Conservation (phyloP, 1,284 basidiomycete genomes). For the Ceratobasidium sp. region DNA sequence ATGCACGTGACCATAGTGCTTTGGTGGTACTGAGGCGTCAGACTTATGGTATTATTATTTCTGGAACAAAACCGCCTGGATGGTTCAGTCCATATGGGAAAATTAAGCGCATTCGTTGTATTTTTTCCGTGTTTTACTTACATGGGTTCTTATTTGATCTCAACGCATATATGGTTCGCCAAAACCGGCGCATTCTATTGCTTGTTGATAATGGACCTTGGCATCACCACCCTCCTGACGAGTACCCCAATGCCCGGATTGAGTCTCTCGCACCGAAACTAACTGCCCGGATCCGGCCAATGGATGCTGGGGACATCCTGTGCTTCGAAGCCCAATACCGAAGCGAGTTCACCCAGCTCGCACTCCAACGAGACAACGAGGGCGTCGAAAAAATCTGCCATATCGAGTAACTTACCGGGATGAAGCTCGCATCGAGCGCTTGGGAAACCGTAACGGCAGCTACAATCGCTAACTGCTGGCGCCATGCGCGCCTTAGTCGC, state of each 20-base stretch:
- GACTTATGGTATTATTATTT: too few relatives aligned
- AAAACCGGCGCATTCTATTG: constrained; percentile 18
- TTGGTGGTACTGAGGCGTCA: too few relatives aligned
- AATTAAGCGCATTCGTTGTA: neutral
- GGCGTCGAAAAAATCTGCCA: too few relatives aligned
- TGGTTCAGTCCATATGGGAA: constrained; percentile 46
- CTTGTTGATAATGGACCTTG: constrained; percentile 19
- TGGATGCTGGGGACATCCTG: constrained; percentile 30
- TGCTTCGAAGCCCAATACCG: constrained; percentile 33
- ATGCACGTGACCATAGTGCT: too few relatives aligned
- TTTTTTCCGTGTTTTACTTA: neutral
- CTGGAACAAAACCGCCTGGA: constrained; percentile 51
- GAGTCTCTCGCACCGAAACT: constrained; percentile 24
- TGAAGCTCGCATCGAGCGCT: too few relatives aligned
- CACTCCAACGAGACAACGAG: too few relatives aligned
- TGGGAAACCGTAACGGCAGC: too few relatives aligned
- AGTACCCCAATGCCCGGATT: constrained; percentile 8
- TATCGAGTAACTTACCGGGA: too few relatives aligned
- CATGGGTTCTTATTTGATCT: too few relatives aligned
- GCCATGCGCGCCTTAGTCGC: too few relatives aligned
- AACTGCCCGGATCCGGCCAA: constrained; percentile 26
- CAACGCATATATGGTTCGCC: constrained; percentile 9
- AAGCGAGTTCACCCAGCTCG: too few relatives aligned
- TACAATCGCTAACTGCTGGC: too few relatives aligned
- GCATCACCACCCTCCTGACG: neutral